A percentile compares a stretch with the other conserved stretches of the same genome.
phyloP scores from a whole-genome alignment of 352 stramenopile species.

The Phytopythium aichiense region DNA sequence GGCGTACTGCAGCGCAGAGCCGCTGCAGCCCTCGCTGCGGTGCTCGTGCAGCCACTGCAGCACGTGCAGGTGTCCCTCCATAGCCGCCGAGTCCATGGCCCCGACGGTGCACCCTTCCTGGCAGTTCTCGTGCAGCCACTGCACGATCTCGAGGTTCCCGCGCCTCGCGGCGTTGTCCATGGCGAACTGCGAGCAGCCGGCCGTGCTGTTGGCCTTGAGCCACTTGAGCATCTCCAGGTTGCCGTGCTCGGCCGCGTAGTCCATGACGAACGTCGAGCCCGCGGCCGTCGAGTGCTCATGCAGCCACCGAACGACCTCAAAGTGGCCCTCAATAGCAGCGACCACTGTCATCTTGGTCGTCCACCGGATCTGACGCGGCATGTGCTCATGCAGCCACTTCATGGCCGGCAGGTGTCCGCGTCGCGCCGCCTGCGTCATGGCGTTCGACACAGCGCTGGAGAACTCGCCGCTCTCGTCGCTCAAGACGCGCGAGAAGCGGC shows the following conservation, averaged over 20 bases:
- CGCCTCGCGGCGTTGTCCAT: conserved; percentile 31
- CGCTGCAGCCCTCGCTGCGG: conserved; percentile 24
- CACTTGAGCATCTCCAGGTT: conserved; percentile 29
- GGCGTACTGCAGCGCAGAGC: conserved; percentile 22
- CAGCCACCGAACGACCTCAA: conserved; percentile 33
- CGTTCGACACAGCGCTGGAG: conserved; percentile 18
- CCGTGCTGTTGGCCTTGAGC: conserved; percentile 26
- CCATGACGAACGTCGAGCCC: conserved; percentile 30
- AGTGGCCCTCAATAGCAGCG: conserved; percentile 37
- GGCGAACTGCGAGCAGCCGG: conserved; percentile 32
- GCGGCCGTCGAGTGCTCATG: conserved; percentile 21
- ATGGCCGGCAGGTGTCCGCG: conserved; percentile 21
- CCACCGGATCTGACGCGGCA: conserved; percentile 16
- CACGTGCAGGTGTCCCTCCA: conserved; percentile 28
- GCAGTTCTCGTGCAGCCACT: conserved; percentile 23
- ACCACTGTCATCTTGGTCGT: conserved; percentile 33
- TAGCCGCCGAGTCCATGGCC: conserved; percentile 25
- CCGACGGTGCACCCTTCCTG: conserved; percentile 25
- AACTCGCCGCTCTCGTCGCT: conserved; percentile 1
- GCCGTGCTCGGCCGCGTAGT: conserved; percentile 27
- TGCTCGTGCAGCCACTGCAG: conserved; percentile 27
- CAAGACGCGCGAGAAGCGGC: conserved; percentile 9
- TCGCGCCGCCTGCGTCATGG: conserved; percentile 21
- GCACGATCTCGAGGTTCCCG: conserved; percentile 27
- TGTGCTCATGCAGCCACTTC: conserved; percentile 14